phyloP scores from a whole-genome alignment of 2,329 filamentous ascomycete genomes.

The Epichloe coenophiala region DNA sequence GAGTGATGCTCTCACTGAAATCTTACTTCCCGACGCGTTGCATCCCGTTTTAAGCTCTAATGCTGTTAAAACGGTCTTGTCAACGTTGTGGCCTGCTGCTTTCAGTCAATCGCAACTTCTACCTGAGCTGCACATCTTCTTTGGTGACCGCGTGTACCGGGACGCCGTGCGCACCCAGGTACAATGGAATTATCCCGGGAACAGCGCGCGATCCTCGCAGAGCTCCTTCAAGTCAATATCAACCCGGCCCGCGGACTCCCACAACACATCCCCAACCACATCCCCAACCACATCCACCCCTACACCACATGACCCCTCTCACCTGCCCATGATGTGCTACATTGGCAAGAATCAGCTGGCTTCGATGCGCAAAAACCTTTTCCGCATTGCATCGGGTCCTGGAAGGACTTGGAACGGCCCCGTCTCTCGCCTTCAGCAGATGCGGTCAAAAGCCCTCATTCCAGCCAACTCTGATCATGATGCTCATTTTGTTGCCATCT shows the following conservation, averaged over 20 bases:
- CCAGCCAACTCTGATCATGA: conserved; percentile 38
- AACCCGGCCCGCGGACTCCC: conserved; percentile 21
- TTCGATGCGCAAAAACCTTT: conserved; percentile 32
- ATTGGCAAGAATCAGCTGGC: conserved; percentile 33
- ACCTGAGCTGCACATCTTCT: conserved; percentile 35
- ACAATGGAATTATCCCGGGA: conserved; percentile 31
- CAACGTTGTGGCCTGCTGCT: conserved; percentile 28
- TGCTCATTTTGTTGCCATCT: conserved; percentile 35
- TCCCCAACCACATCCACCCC: conserved; percentile 3
- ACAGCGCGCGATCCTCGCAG: conserved; percentile 13
- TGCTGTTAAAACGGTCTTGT: conserved; percentile 30
- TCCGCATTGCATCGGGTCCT: conserved; percentile 30
- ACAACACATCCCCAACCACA: conserved; percentile 6
- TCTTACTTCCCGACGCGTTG: conserved; percentile 22
- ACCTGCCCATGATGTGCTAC: conserved; percentile 29
- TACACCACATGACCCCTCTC: conserved; percentile 10
- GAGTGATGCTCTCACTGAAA: conserved; percentile 28
- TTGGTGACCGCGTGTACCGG: conserved; percentile 31
- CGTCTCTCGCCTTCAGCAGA: conserved; percentile 31
- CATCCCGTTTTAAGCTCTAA: conserved; percentile 23
- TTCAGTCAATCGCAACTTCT: conserved; percentile 17
- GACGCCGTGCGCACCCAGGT: conserved; percentile 33
- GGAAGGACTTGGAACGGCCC: conserved; percentile 28
- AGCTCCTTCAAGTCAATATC: conserved; percentile 24
- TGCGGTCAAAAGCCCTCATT: conserved; percentile 32